These are phyloP conservation scores for Posidonia oceanica DNA, from an alignment of 116 monocot species.

Conservation along the genomic window DNA sequence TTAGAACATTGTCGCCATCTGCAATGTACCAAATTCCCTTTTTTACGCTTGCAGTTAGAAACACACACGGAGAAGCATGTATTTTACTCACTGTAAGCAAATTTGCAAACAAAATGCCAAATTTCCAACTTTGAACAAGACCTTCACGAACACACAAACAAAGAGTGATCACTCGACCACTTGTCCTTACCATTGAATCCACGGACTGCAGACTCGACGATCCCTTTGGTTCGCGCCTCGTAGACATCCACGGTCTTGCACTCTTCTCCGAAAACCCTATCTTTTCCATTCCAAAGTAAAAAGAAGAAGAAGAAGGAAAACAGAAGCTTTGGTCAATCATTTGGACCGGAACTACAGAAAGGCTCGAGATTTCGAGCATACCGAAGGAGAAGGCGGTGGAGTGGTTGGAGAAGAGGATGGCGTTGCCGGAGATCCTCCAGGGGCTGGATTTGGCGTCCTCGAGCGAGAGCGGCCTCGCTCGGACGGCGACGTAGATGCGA, in stretches of 20 bases:
- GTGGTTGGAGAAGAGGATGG: slow-evolving; percentile 48
- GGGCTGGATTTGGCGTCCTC: slow-evolving; percentile 69
- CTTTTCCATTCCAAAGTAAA: slow-evolving; percentile 18
- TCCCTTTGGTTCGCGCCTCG: slow-evolving; percentile 52
- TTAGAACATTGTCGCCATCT: not conserved
- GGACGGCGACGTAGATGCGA: slow-evolving; percentile 68
- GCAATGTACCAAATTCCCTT: too few relatives aligned
- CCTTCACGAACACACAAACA: not conserved
- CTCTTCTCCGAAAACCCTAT: slow-evolving; percentile 72
- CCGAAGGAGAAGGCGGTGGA: slow-evolving; percentile 73
- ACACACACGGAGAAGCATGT: not conserved
- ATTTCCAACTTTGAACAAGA: not conserved
- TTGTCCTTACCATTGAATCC: slow-evolving; percentile 66
- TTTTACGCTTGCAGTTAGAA: not conserved
- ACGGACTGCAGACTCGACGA: slow-evolving; percentile 67
- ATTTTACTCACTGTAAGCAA: not conserved
- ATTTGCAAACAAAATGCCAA: too few relatives aligned
- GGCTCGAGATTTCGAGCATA: slow-evolving; percentile 1
- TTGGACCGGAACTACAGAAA: not conserved
- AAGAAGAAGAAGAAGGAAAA: not conserved
- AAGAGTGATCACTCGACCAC: not conserved
- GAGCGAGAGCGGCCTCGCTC: slow-evolving; percentile 57
- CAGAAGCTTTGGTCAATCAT: not conserved
- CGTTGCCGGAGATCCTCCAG: slow-evolving; percentile 67
- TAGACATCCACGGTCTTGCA: slow-evolving; percentile 58